A percentile compares a stretch with the other conserved stretches of the same genome.
Conservation (phyloP, 2,329 filamentous ascomycete genomes). For the Graphilbum sp. region DNA sequence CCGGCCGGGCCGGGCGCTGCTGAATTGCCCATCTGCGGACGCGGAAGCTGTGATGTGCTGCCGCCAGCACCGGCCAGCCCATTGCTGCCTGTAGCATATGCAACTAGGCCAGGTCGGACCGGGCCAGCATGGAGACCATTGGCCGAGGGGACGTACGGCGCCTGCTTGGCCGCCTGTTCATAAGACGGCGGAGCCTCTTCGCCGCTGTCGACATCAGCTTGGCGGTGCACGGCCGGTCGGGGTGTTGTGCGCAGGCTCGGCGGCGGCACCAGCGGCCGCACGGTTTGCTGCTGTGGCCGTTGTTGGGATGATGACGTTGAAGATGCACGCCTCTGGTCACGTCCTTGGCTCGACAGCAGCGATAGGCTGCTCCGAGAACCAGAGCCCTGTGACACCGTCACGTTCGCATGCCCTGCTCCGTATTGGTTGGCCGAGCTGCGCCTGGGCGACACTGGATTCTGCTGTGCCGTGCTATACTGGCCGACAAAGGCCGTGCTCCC, state of each 20-base stretch:
- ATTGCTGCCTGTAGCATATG: too few relatives aligned
- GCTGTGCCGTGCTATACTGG: slow-evolving; percentile 1
- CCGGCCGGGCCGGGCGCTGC: not conserved
- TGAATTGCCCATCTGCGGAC: not conserved
- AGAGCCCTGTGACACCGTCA: not conserved
- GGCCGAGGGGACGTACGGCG: slow-evolving; percentile 32
- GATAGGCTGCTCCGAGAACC: not conserved
- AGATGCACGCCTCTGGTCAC: not conserved
- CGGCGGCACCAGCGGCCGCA: not conserved
- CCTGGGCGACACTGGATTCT: slow-evolving; percentile 6
- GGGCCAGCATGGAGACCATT: too few relatives aligned
- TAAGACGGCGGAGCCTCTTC: slow-evolving; percentile 39
- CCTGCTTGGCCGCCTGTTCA: slow-evolving; percentile 36
- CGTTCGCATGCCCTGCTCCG: not conserved
- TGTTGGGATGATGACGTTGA: slow-evolving; percentile 4
- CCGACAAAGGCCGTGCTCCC: slow-evolving; percentile 6
- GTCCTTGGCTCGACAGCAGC: not conserved
- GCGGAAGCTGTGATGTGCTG: too few relatives aligned
- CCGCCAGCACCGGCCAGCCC: too few relatives aligned
- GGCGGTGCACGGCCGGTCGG: slow-evolving; percentile 16
- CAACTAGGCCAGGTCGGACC: too few relatives aligned
- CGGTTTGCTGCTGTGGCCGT: not conserved
- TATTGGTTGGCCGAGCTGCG: slow-evolving; percentile 20
- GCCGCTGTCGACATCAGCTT: slow-evolving; percentile 20
- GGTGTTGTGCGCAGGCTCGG: not conserved